Base-by-base conservation (phyloP, 768 basidiomycete genomes). In the Kwoniella mangroviensis region DNA sequence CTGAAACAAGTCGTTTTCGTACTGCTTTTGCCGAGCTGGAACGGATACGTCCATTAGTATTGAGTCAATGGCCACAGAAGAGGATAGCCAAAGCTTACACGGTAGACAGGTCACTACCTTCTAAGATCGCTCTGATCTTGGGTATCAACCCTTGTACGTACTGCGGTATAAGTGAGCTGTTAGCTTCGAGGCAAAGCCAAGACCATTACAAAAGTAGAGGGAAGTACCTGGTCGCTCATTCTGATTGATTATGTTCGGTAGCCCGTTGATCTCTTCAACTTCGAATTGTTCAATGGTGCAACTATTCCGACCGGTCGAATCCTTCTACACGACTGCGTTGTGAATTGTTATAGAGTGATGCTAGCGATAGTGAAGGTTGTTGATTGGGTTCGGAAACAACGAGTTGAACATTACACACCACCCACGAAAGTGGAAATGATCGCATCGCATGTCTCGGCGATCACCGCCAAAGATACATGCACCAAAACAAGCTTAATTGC, bases 11-110 rank as follows among this genome's bases (percentile, higher is more conserved):
- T 79, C 89, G 88, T 79, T 90, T 90, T 73, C 94, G 89, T 76
- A 97, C 93, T 84, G 89, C 89, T 85, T 93, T 96, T 56, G 93
- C 94, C 5, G 81, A 81, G 19, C 82, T 83, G 43, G 6, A 34
- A 0, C 6, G 34, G 34, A 34, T 34, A 34, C 4, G 34, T 34
- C 34, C 6, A 34, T 34, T 7, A 34, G 1, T 34, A 34, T 1
- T 34, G 34, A 0, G 1, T 34, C 34, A 34, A 7, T 34, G 34
- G 0, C 34, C 34, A 34, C 34, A 34, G 34, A 34, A 34, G 28
- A 17, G 10, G 45, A 49, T 49, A 6, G 19, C 0, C 10, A 49
- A 19, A 2, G 45, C 71, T 43, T 57, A 76, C 78, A 79, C 70
- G 17, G 75, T 75, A 11, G 59, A 55, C n/a, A 79, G 60, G 51